A percentile compares a stretch with the other conserved stretches of the same genome.
Conservation (phyloP, 2,329 filamentous ascomycete species). For the Fusarium sp. region DNA sequence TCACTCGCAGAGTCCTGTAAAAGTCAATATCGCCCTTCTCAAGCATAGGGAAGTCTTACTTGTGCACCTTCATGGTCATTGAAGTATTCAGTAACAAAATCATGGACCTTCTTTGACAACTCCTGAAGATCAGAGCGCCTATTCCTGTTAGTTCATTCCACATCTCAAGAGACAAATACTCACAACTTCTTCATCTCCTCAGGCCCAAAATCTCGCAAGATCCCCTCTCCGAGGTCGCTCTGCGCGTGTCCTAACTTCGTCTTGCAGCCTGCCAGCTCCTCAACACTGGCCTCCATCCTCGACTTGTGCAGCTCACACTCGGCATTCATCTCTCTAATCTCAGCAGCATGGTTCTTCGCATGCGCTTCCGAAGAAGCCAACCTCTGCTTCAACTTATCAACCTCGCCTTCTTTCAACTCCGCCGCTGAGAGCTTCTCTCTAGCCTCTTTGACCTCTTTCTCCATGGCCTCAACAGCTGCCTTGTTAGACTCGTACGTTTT, state of each 20-base stretch:
- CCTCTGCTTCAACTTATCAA: slow-evolving; percentile 51
- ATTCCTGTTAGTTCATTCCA: background rate
- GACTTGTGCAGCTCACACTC: slow-evolving; percentile 43
- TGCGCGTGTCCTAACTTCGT: slow-evolving; percentile 36
- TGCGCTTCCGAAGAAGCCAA: slow-evolving; percentile 31
- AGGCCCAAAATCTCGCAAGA: slow-evolving; percentile 33
- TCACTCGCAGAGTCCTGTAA: slow-evolving; percentile 35
- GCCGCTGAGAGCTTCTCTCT: slow-evolving; percentile 54
- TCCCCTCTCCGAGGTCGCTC: slow-evolving; percentile 38
- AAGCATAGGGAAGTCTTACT: background rate
- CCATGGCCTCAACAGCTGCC: slow-evolving; percentile 52
- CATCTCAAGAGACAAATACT: background rate
- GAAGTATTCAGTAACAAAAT: slow-evolving; percentile 44
- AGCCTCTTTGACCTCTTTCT: slow-evolving; percentile 57
- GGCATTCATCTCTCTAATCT: slow-evolving; percentile 43
- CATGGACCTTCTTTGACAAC: slow-evolving; percentile 40
- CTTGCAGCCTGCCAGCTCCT: slow-evolving; percentile 35
- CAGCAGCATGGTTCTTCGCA: slow-evolving; percentile 28
- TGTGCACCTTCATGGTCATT: slow-evolving; percentile 39
- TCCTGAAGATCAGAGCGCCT: slow-evolving; percentile 42
- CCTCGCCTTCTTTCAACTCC: slow-evolving; percentile 53
- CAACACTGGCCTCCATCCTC: slow-evolving; percentile 31
- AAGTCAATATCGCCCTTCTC: background rate
- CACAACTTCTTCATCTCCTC: slow-evolving; percentile 41
- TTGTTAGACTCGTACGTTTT: slow-evolving; percentile 44